A percentile compares a stretch with the other conserved stretches of the same genome.
These are phyloP conservation scores for Capsicum rhomboideum DNA, from an alignment of 257 asterid species.

Conservation along the genomic window DNA sequence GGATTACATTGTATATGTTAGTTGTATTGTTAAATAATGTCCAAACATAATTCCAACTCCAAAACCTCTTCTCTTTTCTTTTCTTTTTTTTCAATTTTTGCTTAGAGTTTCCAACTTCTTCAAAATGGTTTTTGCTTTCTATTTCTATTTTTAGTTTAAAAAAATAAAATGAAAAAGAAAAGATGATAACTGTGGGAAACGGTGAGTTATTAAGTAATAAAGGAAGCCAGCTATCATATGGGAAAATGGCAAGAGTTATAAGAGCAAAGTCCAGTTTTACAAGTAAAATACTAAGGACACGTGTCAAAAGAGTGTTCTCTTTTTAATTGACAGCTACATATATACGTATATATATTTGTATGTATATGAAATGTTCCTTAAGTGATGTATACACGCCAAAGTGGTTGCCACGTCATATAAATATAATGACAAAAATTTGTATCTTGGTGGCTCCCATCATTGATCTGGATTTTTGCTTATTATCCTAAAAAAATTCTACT, in stretches of 20 bases:
- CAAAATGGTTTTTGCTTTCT: too few relatives aligned
- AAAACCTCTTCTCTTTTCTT: not conserved
- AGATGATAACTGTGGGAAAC: not conserved
- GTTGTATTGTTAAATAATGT: too few relatives aligned
- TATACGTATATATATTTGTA: not conserved
- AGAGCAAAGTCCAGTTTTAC: not conserved
- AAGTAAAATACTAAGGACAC: not conserved
- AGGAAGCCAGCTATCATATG: not conserved
- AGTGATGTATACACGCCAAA: slow-evolving; percentile 2
- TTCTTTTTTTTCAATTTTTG: too few relatives aligned
- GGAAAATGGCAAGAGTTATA: not conserved
- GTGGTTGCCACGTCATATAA: not conserved
- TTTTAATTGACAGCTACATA: not conserved
- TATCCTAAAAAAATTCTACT: not conserved
- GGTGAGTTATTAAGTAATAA: not conserved
- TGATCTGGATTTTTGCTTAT: not conserved
- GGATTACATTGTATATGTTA: not conserved
- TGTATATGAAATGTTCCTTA: not conserved
- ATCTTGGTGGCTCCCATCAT: not conserved
- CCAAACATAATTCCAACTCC: not conserved
- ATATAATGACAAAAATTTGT: not conserved
- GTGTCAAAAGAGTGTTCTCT: not conserved
- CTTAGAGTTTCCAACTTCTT: too few relatives aligned
- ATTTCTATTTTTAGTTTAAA: not conserved
- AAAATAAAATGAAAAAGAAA: not conserved